phyloP scores from a whole-genome alignment of 352 stramenopile genomes.

The Globisporangium sylvaticum region DNA sequence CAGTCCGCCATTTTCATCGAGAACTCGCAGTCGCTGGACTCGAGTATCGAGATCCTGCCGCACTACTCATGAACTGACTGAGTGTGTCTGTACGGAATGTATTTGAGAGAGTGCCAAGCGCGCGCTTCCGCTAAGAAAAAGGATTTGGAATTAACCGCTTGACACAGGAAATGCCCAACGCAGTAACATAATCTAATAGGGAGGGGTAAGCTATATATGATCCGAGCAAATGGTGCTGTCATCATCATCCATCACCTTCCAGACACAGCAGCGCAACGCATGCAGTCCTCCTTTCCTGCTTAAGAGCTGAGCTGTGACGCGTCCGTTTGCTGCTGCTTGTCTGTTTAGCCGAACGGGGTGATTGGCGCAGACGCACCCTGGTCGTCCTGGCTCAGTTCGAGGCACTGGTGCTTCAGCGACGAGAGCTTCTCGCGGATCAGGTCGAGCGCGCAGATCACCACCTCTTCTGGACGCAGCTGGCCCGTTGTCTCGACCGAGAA shows the following conservation, averaged over 20 bases:
- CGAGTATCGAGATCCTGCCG: conserved; percentile 59
- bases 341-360: conserved; percentile 79
- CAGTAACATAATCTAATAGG: conserved; percentile 21
- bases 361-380: conserved; percentile 52
- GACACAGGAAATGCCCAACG: not conserved
- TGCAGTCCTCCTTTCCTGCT: not conserved
- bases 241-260: not conserved
- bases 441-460: conserved; percentile 84
- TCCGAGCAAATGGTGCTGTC: not conserved
- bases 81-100: not conserved
- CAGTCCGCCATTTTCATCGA: conserved; percentile 35
- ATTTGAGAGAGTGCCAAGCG: not conserved
- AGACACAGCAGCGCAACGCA: not conserved
- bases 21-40: conserved; percentile 42
- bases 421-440: conserved; percentile 85
- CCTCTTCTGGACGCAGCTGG: conserved; percentile 78
- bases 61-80: conserved; percentile 42
- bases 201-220: conserved; percentile 8
- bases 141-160: conserved; percentile 13
- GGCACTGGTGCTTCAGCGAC: conserved; percentile 82
- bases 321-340: not conserved
- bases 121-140: conserved; percentile 1
- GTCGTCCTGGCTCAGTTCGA: conserved; percentile 83
- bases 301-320: not conserved
- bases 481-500: conserved; percentile 95